Base-by-base conservation (phyloP, 176 grass and related monocot genomes). In the Panicum miliaceum region DNA sequence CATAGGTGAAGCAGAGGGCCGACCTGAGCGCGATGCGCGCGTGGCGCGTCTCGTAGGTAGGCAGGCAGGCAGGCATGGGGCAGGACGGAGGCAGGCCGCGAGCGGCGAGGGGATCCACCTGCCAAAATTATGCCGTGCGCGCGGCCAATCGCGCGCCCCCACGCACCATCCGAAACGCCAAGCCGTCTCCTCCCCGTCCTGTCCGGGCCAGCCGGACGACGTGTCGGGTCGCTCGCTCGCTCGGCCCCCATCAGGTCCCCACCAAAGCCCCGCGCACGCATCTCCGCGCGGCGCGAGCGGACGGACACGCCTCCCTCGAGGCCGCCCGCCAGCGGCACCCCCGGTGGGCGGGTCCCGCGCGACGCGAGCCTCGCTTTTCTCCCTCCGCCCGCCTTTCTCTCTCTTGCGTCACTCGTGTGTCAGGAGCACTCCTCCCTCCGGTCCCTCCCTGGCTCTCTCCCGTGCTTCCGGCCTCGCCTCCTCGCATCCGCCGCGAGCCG, bases 81-180 rank as follows among this genome's bases (percentile, higher is more conserved):
- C 51, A 20, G 3, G 51, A 57, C 53, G 53, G 53, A 9, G 19
- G 8, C 53, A 16, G 59, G 7, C 19, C 22, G 56, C 20, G 22
- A n/a, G 19, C 10, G 9, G 37, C 11, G 38, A 23, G 42, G 15
- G 27, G 70, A 52, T 27, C 27, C 27, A 47, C 29, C 77, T 3
- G 3, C 20, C 63, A 32, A 13, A 81, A 56, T 81, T 40, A 68
- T 68, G 78, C 78, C 29, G 78, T 29, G 78, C 62, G 62, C 78
- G 32, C 78, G 61, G 62, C 77, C 62, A 80, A 66, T 42, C 29
- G 11, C 46, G 53, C 12, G 45, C 64, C 22, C 34, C 64, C 79
- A 81, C 34, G 36, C 78, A 35, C 75, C 10, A 61, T 19, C 65
- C 80, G 25, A n/a, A 56, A 66, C 45, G 45, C 69, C 51, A 16